A percentile compares a stretch with the other conserved stretches of the same genome.
Evolutionary conservation across 2,329 filamentous ascomycete genomes (phyloP).

Genomic region (Beauveria sp.): DNA sequence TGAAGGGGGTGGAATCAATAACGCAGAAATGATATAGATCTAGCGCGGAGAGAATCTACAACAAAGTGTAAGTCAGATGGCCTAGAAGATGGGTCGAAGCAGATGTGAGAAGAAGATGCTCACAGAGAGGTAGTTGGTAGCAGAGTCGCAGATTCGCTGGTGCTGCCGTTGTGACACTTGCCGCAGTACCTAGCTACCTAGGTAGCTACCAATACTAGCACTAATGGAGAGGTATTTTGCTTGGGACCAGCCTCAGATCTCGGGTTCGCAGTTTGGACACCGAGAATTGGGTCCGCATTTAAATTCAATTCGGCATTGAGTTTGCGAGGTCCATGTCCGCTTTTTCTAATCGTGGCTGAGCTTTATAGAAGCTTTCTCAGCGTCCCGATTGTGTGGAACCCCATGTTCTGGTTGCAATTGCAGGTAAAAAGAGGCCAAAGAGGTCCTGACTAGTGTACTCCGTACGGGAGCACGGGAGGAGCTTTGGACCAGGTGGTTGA

Average conservation of each 20-base stretch:
- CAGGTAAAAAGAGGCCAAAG: background rate
- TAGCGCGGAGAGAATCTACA: background rate
- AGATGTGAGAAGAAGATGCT: background rate
- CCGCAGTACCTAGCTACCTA: background rate
- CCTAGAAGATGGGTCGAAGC: background rate
- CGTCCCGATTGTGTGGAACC: slow-evolving; percentile 6
- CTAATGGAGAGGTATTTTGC: background rate
- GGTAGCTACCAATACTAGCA: background rate
- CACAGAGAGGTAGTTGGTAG: background rate
- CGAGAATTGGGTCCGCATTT: slow-evolving; percentile 8
- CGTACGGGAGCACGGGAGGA: background rate
- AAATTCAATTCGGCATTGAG: background rate
- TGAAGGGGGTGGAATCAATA: background rate
- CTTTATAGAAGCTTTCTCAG: background rate
- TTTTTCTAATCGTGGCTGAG: background rate
- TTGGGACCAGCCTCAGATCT: background rate
- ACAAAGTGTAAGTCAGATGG: background rate
- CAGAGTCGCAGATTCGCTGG: background rate
- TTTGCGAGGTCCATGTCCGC: slow-evolving; percentile 2
- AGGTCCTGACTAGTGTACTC: slow-evolving; percentile 3
- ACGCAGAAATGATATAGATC: background rate
- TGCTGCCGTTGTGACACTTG: background rate
- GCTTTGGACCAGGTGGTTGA: background rate
- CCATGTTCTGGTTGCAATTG: background rate
- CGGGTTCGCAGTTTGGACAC: slow-evolving; percentile 8